Evolutionary conservation across 352 stramenopile species (phyloP).

Genomic region (Aphanomyces astaci): DNA sequence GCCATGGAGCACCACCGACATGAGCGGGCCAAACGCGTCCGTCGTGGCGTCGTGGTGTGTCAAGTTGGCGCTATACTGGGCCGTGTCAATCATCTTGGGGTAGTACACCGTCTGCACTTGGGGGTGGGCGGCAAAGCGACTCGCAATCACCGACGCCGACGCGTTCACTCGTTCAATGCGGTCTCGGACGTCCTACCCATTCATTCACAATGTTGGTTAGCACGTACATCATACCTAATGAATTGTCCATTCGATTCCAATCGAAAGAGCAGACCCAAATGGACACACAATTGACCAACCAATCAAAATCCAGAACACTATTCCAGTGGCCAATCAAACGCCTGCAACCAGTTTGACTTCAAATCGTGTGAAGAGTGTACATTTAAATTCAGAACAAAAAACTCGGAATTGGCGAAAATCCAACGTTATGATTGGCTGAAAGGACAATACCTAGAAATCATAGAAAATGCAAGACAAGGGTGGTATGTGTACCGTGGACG

Average conservation of each 20-base stretch:
- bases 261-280: too few species aligned
- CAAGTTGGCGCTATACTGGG: conserved; percentile 35
- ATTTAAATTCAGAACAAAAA: too few species aligned
- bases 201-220: conserved; percentile 22
- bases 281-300: too few species aligned
- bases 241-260: too few species aligned
- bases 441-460: too few species aligned
- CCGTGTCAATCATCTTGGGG: conserved; percentile 47
- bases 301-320: too few species aligned
- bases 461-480: neutral
- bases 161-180: conserved; percentile 75
- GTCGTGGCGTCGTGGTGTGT: neutral
- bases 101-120: conserved; percentile 85
- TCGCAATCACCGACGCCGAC: conserved; percentile 55
- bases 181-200: conserved; percentile 51
- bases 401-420: too few species aligned
- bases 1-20: conserved; percentile 81
- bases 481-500: conserved; percentile 27
- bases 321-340: too few species aligned
- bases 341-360: too few species aligned
- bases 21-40: conserved; percentile 71
- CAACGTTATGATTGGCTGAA: too few species aligned
- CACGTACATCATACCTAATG: too few species aligned
- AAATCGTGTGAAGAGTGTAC: too few species aligned
- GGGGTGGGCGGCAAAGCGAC: conserved; percentile 58